Conservation (phyloP, 306 rosid genomes). For the Dryas drummondii region DNA sequence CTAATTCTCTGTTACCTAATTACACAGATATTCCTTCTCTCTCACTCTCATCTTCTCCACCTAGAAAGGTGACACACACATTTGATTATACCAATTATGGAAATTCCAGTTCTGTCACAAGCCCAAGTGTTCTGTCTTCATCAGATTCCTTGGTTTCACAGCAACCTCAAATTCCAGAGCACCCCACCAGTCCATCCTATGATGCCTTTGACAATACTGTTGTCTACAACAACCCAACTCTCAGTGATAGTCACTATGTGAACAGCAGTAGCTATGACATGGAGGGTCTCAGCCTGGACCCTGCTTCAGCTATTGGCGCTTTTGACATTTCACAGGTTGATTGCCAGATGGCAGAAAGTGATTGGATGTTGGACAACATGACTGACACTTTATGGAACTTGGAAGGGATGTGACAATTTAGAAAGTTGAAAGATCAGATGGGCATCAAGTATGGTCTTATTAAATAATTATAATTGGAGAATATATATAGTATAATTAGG, state of each 20-base stretch:
- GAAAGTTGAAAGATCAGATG: slow-evolving; percentile 12
- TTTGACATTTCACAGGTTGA: slow-evolving; percentile 48
- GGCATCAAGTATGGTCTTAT: neutral
- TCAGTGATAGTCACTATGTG: slow-evolving; percentile 23
- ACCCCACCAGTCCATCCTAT: slow-evolving; percentile 17
- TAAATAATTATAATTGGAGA: too few species aligned
- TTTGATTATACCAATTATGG: slow-evolving; percentile 18
- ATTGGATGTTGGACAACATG: slow-evolving; percentile 54
- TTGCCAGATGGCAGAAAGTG: slow-evolving; percentile 48
- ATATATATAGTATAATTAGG: too few species aligned
- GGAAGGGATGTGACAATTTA: slow-evolving; percentile 45
- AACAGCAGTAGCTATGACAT: slow-evolving; percentile 37
- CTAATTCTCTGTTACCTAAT: slow-evolving; percentile 14
- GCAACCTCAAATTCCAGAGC: slow-evolving; percentile 34
- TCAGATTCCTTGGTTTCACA: slow-evolving; percentile 46
- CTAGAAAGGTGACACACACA: slow-evolving; percentile 27
- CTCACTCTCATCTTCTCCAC: slow-evolving; percentile 28
- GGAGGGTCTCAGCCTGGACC: slow-evolving; percentile 44
- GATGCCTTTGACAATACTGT: slow-evolving; percentile 36
- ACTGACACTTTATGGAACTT: slow-evolving; percentile 66
- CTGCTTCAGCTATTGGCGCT: slow-evolving; percentile 31
- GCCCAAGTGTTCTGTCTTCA: slow-evolving; percentile 27
- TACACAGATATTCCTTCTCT: slow-evolving; percentile 23
- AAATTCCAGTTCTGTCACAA: slow-evolving; percentile 20
- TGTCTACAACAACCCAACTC: slow-evolving; percentile 26